These are phyloP conservation scores for Millerozyma acaciae DNA, from an alignment of 805 yeast species.

Conservation along the genomic window DNA sequence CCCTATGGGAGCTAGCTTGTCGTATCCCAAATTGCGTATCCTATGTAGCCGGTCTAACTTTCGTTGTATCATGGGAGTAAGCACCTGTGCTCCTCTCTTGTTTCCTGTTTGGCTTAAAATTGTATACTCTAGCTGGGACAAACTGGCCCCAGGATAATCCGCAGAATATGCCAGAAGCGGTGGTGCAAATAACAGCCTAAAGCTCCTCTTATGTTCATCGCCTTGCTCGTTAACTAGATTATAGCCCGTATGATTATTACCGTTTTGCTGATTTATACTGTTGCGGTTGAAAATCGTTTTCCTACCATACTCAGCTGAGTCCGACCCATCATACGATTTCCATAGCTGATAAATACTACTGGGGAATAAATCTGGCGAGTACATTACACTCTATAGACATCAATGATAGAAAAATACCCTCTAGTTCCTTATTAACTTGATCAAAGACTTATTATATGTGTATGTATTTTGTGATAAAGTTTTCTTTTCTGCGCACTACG, in stretches of 20 bases:
- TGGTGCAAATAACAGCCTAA: constrained; percentile 40
- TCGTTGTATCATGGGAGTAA: constrained; percentile 18
- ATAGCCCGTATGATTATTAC: constrained; percentile 1
- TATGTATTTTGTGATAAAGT: no score
- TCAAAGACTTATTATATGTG: no score
- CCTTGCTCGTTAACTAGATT: constrained; percentile 8
- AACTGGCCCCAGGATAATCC: constrained; percentile 30
- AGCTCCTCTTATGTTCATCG: constrained; percentile 18
- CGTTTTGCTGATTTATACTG: no score
- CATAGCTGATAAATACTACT: constrained; percentile 45
- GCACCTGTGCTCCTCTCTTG: constrained; percentile 7
- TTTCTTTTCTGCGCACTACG: no score
- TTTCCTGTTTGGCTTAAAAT: constrained; percentile 10
- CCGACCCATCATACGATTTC: constrained; percentile 14
- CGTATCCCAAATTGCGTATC: constrained; percentile 33
- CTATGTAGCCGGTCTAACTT: constrained; percentile 20
- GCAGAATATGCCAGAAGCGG: constrained; percentile 55
- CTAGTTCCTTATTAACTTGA: no score
- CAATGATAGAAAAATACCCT: no score
- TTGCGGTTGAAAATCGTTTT: not conserved
- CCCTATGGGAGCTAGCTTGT: constrained; percentile 36
- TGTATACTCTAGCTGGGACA: constrained; percentile 16
- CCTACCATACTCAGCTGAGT: not conserved
- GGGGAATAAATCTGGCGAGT: constrained; percentile 44
- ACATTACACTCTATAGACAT: no score